These are phyloP conservation scores for Penicillium arizonense DNA, from an alignment of 495 filamentous ascomycete species.

Conservation along the genomic window DNA sequence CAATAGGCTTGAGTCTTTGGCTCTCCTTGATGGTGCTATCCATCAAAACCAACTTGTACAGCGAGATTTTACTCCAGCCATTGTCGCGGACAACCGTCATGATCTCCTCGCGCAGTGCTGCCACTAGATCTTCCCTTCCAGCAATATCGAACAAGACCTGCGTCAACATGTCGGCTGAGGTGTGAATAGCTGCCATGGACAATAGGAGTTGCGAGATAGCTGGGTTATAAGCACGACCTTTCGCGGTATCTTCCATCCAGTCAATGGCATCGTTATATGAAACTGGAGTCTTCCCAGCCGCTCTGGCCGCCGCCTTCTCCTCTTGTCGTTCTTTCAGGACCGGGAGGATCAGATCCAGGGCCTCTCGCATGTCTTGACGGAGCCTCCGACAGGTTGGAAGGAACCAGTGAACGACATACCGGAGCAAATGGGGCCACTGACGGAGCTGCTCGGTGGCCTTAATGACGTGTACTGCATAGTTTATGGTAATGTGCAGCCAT, in stretches of 20 bases:
- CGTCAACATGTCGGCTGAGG: conserved; percentile 22
- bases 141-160: conserved; percentile 26
- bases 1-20: conserved; percentile 24
- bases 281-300: background rate
- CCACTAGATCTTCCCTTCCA: conserved; percentile 9
- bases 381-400: conserved; percentile 16
- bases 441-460: conserved; percentile 12
- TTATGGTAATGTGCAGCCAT: conserved; percentile 48
- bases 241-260: conserved; percentile 25
- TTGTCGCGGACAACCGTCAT: conserved; percentile 11
- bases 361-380: conserved; percentile 10
- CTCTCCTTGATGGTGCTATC: conserved; percentile 32
- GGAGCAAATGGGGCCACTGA: conserved; percentile 21
- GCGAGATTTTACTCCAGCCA: conserved; percentile 36
- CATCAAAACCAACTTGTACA: conserved; percentile 45
- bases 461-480: conserved; percentile 48
- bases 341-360: conserved; percentile 18
- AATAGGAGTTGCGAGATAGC: conserved; percentile 19
- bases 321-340: conserved; percentile 13
- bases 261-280: conserved; percentile 16
- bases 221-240: conserved; percentile 13
- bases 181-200: conserved; percentile 30
- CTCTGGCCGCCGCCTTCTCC: conserved; percentile 7
- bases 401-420: conserved; percentile 19
- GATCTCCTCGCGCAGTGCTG: conserved; percentile 22